Base-by-base conservation (phyloP, 2,329 filamentous ascomycete genomes). In the Samsoniella hepiali region DNA sequence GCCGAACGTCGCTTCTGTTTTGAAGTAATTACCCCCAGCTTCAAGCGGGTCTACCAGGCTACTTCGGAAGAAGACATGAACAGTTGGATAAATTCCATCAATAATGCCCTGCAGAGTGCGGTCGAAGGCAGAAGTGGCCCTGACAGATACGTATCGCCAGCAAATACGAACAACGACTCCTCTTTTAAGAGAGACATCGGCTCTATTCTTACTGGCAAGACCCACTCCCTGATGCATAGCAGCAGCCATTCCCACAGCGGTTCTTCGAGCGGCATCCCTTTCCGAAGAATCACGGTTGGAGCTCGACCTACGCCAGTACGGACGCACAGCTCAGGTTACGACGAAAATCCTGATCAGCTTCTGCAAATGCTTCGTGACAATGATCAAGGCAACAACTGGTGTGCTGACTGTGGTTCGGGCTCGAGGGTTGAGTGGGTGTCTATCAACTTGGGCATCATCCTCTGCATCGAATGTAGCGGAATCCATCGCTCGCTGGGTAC, bases 381-480 rank as follows among this genome's bases (percentile, higher is more conserved):
- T 57, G 95, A 99, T 72, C 90, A 96, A 70, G 93, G 92, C 47
- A 99, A 99, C 76, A 89, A 87, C 68, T 91, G 90, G 84, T 99
- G 95, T 73, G 95, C 95, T 17, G 95, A 99, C 74, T 99, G 95
- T 72, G 91, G 91, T 11, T 96, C 93, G 8, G 89, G 90, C 40
- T 86, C 88, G 72, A 98, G 97, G 78, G 93, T 97, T 29, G 95
- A 99, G 76, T 99, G 95, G 95, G 95, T 98, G 34, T 98, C 95
- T 0, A 97, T 99, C 77, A 99, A 99, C 71, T 83, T 99, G 5
- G 95, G 91, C 53, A 97, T 99, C 65, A 89, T 99, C 61, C 84
- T 99, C 27, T 99, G 95, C 78, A 97, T 97, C 73, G 94, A 99
- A 76, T 99, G 95, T 77, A 97, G 93, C 73, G 95, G 95, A 67